Conservation (phyloP, 305 asterid species). For the Fraxinus paxiana region DNA sequence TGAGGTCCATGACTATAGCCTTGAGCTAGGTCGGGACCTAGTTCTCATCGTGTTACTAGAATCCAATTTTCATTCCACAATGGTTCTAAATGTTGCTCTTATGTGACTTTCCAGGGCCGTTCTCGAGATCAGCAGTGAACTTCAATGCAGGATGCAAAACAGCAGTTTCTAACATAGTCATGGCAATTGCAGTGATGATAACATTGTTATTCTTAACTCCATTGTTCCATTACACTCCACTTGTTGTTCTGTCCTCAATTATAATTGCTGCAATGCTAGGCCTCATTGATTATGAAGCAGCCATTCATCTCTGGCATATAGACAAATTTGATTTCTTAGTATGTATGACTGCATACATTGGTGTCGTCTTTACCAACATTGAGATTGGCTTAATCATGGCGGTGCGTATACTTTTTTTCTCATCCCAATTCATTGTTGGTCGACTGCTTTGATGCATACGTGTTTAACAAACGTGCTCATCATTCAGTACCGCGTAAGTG, state of each 20-base stretch:
- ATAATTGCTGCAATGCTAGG: conserved; percentile 27
- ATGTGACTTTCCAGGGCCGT: conserved; percentile 17
- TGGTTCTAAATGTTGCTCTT: background rate
- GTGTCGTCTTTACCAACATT: conserved; percentile 24
- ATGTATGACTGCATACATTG: conserved; percentile 24
- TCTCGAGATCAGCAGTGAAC: conserved; percentile 28
- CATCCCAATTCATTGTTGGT: background rate
- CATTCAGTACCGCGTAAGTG: background rate
- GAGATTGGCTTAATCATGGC: conserved; percentile 27
- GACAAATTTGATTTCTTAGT: conserved; percentile 27
- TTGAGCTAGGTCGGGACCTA: background rate
- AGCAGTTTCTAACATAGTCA: conserved; percentile 24
- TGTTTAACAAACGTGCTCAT: background rate
- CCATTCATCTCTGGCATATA: conserved; percentile 21
- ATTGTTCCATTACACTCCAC: conserved; percentile 24
- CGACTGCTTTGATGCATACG: background rate
- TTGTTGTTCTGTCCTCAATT: conserved; percentile 23
- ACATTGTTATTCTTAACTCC: conserved; percentile 19
- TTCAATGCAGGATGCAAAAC: conserved; percentile 29
- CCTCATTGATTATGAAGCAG: conserved; percentile 23
- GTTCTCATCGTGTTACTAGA: background rate
- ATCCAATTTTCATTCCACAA: background rate
- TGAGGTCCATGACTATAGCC: background rate
- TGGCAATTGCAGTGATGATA: conserved; percentile 25
- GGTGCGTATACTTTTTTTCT: conserved; percentile 13